These are phyloP conservation scores for Euryodendron excelsum DNA, from an alignment of 148 eudicot genomes.

Conservation along the genomic window DNA sequence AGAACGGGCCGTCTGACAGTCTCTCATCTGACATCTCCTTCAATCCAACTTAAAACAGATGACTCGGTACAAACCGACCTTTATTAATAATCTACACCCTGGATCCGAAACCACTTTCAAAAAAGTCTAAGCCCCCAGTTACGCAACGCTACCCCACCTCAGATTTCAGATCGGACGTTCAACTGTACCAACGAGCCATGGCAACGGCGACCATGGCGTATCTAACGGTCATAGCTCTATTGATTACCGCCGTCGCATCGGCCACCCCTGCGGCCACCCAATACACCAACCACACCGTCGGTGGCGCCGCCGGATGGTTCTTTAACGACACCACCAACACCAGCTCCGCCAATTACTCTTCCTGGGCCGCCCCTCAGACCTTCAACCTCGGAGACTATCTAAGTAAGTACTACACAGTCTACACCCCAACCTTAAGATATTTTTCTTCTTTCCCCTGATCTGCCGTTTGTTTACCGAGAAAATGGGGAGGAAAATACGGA, in stretches of 20 bases:
- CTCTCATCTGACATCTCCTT: too few species aligned
- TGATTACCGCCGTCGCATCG: conserved; percentile 15
- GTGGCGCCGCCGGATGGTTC: conserved; percentile 64
- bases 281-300: conserved; percentile 78
- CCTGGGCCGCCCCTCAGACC: conserved; percentile 63
- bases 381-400: conserved; percentile 73
- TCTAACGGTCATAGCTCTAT: conserved; percentile 20
- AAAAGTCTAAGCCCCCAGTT: background rate
- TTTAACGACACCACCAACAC: conserved; percentile 41
- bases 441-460: background rate
- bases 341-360: conserved; percentile 48
- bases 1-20: too few species aligned
- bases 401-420: conserved; percentile 31
- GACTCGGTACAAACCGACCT: too few species aligned
- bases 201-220: conserved; percentile 12
- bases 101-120: background rate
- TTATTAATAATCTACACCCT: too few species aligned
- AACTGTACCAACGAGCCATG: background rate
- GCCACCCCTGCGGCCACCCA: conserved; percentile 22
- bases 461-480: background rate
- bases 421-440: background rate
- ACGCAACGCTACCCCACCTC: background rate
- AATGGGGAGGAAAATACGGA: background rate
- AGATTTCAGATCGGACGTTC: background rate
- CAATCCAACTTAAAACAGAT: too few species aligned